A percentile compares a stretch with the other conserved stretches of the same genome.
Conservation (phyloP, 2,329 filamentous ascomycete species). For the Sporothrix mexicana region DNA sequence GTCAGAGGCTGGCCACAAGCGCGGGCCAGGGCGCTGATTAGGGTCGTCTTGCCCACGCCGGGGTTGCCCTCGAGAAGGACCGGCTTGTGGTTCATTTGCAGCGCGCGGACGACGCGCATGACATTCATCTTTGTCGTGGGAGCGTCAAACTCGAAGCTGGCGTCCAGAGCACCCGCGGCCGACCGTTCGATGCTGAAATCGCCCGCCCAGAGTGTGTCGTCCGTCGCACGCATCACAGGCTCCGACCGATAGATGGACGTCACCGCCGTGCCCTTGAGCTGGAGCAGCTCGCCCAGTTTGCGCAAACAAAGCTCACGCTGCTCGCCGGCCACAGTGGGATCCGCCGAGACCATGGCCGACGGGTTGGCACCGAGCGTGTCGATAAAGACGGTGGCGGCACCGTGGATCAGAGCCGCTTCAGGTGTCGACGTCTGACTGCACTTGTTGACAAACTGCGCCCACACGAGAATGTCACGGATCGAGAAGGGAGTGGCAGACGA, state of each 20-base stretch:
- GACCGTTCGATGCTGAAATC: slow-evolving; percentile 71
- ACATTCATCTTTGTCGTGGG: slow-evolving; percentile 89
- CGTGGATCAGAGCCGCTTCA: slow-evolving; percentile 67
- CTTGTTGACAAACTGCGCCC: slow-evolving; percentile 90
- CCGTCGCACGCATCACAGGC: slow-evolving; percentile 62
- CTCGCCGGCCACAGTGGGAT: slow-evolving; percentile 66
- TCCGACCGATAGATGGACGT: slow-evolving; percentile 67
- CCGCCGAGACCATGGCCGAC: slow-evolving; percentile 79
- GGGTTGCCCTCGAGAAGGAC: slow-evolving; percentile 95
- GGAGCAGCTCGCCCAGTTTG: slow-evolving; percentile 71
- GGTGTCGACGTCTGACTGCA: slow-evolving; percentile 51
- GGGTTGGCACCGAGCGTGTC: slow-evolving; percentile 96
- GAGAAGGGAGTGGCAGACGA: slow-evolving; percentile 79
- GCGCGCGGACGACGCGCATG: slow-evolving; percentile 85
- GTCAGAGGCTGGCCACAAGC: slow-evolving; percentile 82
- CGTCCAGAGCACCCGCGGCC: slow-evolving; percentile 51
- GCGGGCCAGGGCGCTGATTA: slow-evolving; percentile 82
- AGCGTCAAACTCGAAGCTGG: slow-evolving; percentile 79
- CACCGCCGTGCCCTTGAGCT: slow-evolving; percentile 58
- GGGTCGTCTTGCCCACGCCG: slow-evolving; percentile 96
- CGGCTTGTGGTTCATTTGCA: slow-evolving; percentile 81
- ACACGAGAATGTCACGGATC: slow-evolving; percentile 88
- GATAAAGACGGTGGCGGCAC: slow-evolving; percentile 93
- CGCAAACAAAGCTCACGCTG: slow-evolving; percentile 76
- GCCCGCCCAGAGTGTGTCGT: slow-evolving; percentile 68